Base-by-base conservation (phyloP, 2,329 filamentous ascomycete species). In the Stemphylium lycopersici region DNA sequence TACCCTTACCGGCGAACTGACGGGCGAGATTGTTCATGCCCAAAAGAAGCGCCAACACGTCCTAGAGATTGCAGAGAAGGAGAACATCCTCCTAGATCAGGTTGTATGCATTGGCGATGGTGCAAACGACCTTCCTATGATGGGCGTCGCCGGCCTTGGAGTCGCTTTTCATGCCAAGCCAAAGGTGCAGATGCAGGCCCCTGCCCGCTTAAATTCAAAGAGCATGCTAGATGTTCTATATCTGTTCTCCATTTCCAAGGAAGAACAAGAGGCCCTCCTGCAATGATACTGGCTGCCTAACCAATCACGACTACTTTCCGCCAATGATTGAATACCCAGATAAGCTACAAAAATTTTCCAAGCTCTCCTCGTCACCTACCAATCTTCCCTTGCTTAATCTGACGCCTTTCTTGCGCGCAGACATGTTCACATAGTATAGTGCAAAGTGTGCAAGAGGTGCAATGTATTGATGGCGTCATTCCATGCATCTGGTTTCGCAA, bases 161-260 rank as follows among this genome's bases (percentile, higher is more conserved):
- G 87, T 95, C 3, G 90, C 90, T 2, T 93, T 91, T 82, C 90
- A 93, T 69, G 91, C 90, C 8, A 95, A 95, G 79, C 89, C 90
- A 2, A 82, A 86, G 54, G 90, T 95, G 51, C 91, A 95, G 77
- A 84, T 88, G 79, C 85, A 90, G 72, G 90, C 90, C 2, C 85
- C 87, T 24, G 86, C 87, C 12, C 81, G 89, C 37, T 74, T 95
- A 56, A 95, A 95, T 68, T 84, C 86, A 18, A 81, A 85, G 56
- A 90, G 82, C 59, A 75, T 95, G 71, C 73, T 88, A 65, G 90
- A 93, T 71, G 75, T 95, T 59, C 77, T 93, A 45, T 88, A 90
- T 68, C 73, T 95, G 16, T 86, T 93, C 68, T 90, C 90, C 0
- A 86, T 91, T 56, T 87, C 85, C 0, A 80, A 80, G 36, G 83